Evolutionary conservation across 345 rosid genomes (phyloP).

Genomic region (Capsella bursapastoris): DNA sequence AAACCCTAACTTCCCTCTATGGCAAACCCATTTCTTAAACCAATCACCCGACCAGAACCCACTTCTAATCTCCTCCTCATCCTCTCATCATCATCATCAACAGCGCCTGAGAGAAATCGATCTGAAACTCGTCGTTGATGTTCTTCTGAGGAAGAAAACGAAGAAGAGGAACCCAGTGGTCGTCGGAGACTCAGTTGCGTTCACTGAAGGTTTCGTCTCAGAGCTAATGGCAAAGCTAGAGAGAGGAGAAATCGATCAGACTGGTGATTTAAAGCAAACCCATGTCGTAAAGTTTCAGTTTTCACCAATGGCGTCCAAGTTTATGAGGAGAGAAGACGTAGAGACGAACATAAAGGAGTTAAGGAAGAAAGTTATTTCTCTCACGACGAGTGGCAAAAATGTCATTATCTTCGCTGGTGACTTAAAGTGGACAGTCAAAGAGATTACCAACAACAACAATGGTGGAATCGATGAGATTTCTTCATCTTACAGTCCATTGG

Average conservation of each 20-base stretch:
- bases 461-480: constrained; percentile 29
- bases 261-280: constrained; percentile 54
- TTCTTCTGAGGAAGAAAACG: constrained; percentile 59
- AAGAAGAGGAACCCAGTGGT: constrained; percentile 71
- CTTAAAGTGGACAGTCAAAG: constrained; percentile 69
- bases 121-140: constrained; percentile 66
- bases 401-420: constrained; percentile 79
- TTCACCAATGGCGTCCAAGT: constrained; percentile 63
- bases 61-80: constrained; percentile 38
- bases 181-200: constrained; percentile 69
- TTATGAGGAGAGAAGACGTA: constrained; percentile 76
- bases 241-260: constrained; percentile 68
- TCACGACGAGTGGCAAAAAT: constrained; percentile 52
- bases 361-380: constrained; percentile 60
- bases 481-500: constrained; percentile 56
- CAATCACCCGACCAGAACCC: constrained; percentile 61
- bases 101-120: constrained; percentile 57
- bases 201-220: constrained; percentile 58
- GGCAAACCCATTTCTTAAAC: constrained; percentile 68
- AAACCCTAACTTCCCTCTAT: constrained; percentile 53
- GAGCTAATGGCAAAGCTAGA: constrained; percentile 66
- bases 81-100: constrained; percentile 30
- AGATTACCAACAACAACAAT: constrained; percentile 24
- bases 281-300: constrained; percentile 70
- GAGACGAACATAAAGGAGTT: constrained; percentile 63